Base-by-base conservation (phyloP, 2,329 filamentous ascomycete genomes). In the Aspergillus tanneri region DNA sequence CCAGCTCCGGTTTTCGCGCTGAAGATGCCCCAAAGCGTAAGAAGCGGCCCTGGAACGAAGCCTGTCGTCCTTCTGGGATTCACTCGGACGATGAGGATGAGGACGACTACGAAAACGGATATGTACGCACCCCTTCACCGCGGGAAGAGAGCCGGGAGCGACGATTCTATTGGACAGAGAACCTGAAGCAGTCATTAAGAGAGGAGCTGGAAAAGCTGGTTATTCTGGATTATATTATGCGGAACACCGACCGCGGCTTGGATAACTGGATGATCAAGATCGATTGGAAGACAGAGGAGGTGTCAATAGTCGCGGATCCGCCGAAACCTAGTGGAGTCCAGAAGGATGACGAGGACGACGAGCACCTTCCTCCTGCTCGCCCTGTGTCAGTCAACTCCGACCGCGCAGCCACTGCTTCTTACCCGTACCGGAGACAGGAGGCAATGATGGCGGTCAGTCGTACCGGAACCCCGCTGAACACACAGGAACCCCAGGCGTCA, bases 241-340 rank as follows among this genome's bases (percentile, higher is more conserved):
- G 93, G 49, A 99, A 99, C 65, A 99, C 93, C 2, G 93, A 99
- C 68, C 83, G 93, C 71, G 93, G 93, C 2, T 77, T 96, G 47
- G 93, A 99, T 68, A 99, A 99, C 62, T 99, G 93, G 93, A 99
- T 99, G 93, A 90, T 99, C 65, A 93, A 90, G 69, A 88, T 99
- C 24, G 91, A 99, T 68, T 89, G 85, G 79, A 82, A 90, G 59
- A 84, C 81, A 2, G 84, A 93, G 62, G 82, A 87, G 61, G 92
- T 93, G 10, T 89, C 87, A 6, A 89, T 99, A 56, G 85, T 87
- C 12, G 90, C 90, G 0, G 90, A 96, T 51, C 89, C 91, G 9
- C 95, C 77, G 64, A 88, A 77, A 74, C 78, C 77, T 46, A 81
- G 85, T 43, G 71, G 76, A 3, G 61, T 61, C 23, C 72, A 74